Evolutionary conservation across 148 eudicot species (phyloP).

Genomic region (Dysphania ambrosioides): DNA sequence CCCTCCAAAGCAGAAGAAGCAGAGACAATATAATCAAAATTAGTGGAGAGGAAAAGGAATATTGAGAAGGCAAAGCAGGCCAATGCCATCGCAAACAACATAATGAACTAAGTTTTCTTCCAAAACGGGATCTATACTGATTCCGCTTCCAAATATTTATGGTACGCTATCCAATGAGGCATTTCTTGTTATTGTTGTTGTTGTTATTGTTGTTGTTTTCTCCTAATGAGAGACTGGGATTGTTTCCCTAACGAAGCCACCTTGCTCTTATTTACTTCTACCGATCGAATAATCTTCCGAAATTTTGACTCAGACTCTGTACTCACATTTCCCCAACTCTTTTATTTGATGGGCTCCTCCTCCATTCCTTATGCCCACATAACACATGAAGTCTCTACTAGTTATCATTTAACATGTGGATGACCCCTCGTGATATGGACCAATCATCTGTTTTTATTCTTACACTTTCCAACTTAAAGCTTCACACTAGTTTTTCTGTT

Average conservation of each 20-base stretch:
- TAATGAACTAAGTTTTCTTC: conserved; percentile 73
- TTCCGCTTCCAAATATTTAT: conserved; percentile 37
- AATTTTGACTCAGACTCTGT: too few species aligned
- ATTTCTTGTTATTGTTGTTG: conserved; percentile 6
- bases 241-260: conserved; percentile 68
- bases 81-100: conserved; percentile 61
- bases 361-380: too few species aligned
- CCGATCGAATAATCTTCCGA: too few species aligned
- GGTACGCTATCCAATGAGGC: conserved; percentile 39
- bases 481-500: too few species aligned
- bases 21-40: conserved; percentile 40
- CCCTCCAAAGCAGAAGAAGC: conserved; percentile 34
- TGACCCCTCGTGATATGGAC: too few species aligned
- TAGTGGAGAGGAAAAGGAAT: conserved; percentile 63
- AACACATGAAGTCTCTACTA: too few species aligned
- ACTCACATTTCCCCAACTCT: too few species aligned
- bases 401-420: too few species aligned
- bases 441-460: too few species aligned
- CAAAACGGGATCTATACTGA: conserved; percentile 53
- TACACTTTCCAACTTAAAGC: too few species aligned
- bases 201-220: conserved; percentile 39
- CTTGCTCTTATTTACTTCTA: conserved; percentile 14
- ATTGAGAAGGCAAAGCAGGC: conserved; percentile 63
- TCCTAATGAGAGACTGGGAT: conserved; percentile 43
- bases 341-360: too few species aligned